phyloP scores from a whole-genome alignment of 208 protist species.

The Entamoeba moshkovskii region DNA sequence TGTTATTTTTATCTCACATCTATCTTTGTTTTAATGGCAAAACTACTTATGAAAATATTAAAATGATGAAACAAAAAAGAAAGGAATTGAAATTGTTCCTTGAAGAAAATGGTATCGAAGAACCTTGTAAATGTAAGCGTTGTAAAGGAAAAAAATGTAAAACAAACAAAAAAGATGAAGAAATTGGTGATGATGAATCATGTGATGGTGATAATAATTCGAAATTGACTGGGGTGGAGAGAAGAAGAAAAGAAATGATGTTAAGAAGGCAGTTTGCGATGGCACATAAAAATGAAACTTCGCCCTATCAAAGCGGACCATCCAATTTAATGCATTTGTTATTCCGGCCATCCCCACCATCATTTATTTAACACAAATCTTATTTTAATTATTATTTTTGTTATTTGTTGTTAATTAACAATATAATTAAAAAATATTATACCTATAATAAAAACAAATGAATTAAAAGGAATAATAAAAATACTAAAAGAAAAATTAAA shows the following conservation, averaged over 20 bases:
- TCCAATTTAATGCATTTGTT: not conserved
- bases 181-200: not conserved
- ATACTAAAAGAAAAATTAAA: no score
- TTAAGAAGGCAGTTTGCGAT: not conserved
- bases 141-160: not conserved
- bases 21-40: not conserved
- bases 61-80: not conserved
- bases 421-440: no score
- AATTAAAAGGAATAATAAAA: no score
- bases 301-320: not conserved
- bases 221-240: not conserved
- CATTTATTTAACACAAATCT: not conserved
- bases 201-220: not conserved
- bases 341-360: not conserved
- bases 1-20: not conserved
- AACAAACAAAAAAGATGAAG: not conserved
- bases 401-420: no score
- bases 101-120: not conserved
- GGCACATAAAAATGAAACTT: not conserved
- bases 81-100: not conserved
- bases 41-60: not conserved
- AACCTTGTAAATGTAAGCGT: not conserved
- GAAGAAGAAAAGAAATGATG: not conserved
- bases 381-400: no score
- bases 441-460: no score